phyloP scores from a whole-genome alignment of 306 rosid genomes.

The Oxytropis ochrocephala region DNA sequence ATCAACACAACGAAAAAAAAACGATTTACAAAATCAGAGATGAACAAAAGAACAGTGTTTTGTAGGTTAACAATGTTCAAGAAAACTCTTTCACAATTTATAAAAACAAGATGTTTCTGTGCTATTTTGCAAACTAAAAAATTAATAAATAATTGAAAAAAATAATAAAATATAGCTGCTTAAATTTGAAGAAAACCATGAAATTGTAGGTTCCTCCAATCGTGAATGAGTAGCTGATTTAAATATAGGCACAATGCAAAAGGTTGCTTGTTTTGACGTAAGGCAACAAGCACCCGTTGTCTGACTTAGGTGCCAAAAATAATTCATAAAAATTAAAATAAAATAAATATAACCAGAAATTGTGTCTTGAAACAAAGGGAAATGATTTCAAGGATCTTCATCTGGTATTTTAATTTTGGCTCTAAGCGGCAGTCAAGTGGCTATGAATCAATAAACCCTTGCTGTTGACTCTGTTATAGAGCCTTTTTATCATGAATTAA shows the following conservation, averaged over 20 bases:
- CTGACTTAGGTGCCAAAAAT: constrained; percentile 64
- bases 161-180: constrained; percentile 4
- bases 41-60: too few species aligned
- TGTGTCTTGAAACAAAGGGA: constrained; percentile 49
- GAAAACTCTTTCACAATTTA: too few species aligned
- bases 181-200: constrained; percentile 29
- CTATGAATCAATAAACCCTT: constrained; percentile 40
- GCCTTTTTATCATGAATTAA: constrained; percentile 21
- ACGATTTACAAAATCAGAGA: too few species aligned
- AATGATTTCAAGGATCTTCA: constrained; percentile 63
- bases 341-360: constrained; percentile 18
- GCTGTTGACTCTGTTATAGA: constrained; percentile 76
- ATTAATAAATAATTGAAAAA: too few species aligned
- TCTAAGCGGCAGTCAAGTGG: constrained; percentile 76
- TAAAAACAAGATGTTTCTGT: neutral
- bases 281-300: constrained; percentile 85
- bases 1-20: too few species aligned
- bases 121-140: neutral
- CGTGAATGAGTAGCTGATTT: constrained; percentile 28
- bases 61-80: too few species aligned
- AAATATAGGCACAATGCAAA: constrained; percentile 50
- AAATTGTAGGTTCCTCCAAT: constrained; percentile 10
- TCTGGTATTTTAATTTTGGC: constrained; percentile 49
- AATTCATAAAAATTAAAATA: neutral
- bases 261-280: constrained; percentile 45